These are phyloP conservation scores for Leptographium wingfieldii DNA, from an alignment of 2,329 filamentous ascomycete species.

Conservation along the genomic window DNA sequence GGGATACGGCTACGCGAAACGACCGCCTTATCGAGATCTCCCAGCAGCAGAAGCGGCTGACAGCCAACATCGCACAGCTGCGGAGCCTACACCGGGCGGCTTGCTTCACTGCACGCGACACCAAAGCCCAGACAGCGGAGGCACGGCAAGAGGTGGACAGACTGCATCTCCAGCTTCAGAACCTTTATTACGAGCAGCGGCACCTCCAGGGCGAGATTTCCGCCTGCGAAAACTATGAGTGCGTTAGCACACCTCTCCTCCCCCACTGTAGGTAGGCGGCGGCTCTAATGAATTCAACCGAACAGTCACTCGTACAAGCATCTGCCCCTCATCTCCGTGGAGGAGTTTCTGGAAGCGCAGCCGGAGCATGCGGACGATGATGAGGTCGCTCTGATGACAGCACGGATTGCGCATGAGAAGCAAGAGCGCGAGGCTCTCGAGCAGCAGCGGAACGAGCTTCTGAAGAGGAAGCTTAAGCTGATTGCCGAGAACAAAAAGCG, in stretches of 20 bases:
- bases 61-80: constrained; percentile 66
- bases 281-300: neutral
- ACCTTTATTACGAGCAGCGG: constrained; percentile 90
- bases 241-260: constrained; percentile 20
- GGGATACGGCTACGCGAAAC: constrained; percentile 21
- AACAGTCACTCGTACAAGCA: constrained; percentile 73
- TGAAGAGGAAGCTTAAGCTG: constrained; percentile 52
- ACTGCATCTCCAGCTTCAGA: constrained; percentile 85
- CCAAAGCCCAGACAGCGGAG: constrained; percentile 76
- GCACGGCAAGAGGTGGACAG: constrained; percentile 83
- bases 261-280: neutral
- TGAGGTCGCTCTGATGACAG: constrained; percentile 75
- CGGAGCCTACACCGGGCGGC: constrained; percentile 75
- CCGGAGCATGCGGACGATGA: constrained; percentile 61
- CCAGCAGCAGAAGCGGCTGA: constrained; percentile 67
- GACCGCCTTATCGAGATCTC: constrained; percentile 42
- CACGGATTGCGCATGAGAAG: constrained; percentile 83
- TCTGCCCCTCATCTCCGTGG: constrained; percentile 69
- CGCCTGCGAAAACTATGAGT: constrained; percentile 88
- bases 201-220: constrained; percentile 82
- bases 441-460: constrained; percentile 63
- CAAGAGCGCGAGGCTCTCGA: constrained; percentile 75
- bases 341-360: constrained; percentile 66
- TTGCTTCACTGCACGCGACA: constrained; percentile 68
- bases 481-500: constrained; percentile 73